These are phyloP conservation scores for Exobasidium cylindrosporum DNA, from an alignment of 1,284 basidiomycete genomes.

Conservation along the genomic window DNA sequence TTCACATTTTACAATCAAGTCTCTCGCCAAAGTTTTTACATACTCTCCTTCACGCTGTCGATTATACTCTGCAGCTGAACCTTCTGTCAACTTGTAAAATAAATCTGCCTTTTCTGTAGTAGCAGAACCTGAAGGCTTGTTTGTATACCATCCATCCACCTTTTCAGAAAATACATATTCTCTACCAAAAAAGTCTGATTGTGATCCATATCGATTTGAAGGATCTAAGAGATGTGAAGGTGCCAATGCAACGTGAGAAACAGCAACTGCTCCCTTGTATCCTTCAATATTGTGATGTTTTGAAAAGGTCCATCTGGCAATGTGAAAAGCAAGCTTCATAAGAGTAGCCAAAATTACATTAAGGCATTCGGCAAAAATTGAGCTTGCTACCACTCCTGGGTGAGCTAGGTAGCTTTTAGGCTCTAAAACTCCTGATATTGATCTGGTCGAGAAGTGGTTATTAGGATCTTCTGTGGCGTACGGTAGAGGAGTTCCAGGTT, in stretches of 20 bases:
- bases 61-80: conserved; percentile 14
- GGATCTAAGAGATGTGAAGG: conserved; percentile 30
- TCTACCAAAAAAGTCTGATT: conserved; percentile 39
- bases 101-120: conserved; percentile 9
- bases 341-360: conserved; percentile 32
- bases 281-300: conserved; percentile 50
- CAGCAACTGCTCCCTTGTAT: conserved; percentile 53
- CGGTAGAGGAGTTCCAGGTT: conserved; percentile 31
- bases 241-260: conserved; percentile 41
- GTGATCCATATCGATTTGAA: conserved; percentile 44
- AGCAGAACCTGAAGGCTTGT: conserved; percentile 1
- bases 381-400: conserved; percentile 54
- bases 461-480: conserved; percentile 11
- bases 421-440: conserved; percentile 15
- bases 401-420: conserved; percentile 48
- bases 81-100: conserved; percentile 11
- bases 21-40: conserved; percentile 17
- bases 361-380: conserved; percentile 52
- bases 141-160: conserved; percentile 37
- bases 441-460: neutral
- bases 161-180: conserved; percentile 45
- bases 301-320: conserved; percentile 49
- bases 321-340: conserved; percentile 47
- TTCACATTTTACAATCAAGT: conserved; percentile 20
- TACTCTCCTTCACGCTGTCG: neutral